Evolutionary conservation across 2,329 filamentous ascomycete species (phyloP), one percentile per base, ranked within the genome.

Genomic region (Clarireedia paspali): DNA sequence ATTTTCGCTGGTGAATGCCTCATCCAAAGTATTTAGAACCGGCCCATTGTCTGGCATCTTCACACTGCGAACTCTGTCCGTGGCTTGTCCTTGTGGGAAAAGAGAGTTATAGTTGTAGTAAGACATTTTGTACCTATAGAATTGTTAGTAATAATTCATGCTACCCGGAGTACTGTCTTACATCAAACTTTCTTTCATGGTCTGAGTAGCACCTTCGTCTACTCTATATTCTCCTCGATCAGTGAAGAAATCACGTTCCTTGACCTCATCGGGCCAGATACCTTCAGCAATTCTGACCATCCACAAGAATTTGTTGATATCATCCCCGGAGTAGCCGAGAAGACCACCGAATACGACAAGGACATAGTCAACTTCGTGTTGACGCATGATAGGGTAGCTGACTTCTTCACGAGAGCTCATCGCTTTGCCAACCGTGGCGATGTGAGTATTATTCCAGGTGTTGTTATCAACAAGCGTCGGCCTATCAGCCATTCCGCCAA

Each of bases 221-320:
- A 99, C 89, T 61, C 88, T 85, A 76, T 99, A 99, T 72, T 99
- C 94, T 70, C 95, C 94, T 61, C 91, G 85, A 4, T 85, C 68
- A 6, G 94, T 99, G 75, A 99, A 99, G 77, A 92, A 99, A 68
- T 92, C 87, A 62, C 94, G 88, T 76, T 99, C 94, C 76, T 91
- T 95, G 65, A 99, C 87, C 79, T 99, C 92, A 63, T 97, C 91
- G n/a, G 94, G 94, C 94, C 94, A 99, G 74, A 99, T 97, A 62
- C 94, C 94, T 74, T 99, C 94, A 40, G 94, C 94, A 69, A 99
- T 99, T 70, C 94, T 85, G 57, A 99, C 91, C 95, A 99, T 99
- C 94, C 94, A 99, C 65, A 99, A 78, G 79, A 99, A 99, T 77
- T 99, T 99, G 80, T 99, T 99, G 77, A 99, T 96, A 69, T 99